Base-by-base conservation (phyloP, 345 rosid species). In the Sonneratia caseolaris region DNA sequence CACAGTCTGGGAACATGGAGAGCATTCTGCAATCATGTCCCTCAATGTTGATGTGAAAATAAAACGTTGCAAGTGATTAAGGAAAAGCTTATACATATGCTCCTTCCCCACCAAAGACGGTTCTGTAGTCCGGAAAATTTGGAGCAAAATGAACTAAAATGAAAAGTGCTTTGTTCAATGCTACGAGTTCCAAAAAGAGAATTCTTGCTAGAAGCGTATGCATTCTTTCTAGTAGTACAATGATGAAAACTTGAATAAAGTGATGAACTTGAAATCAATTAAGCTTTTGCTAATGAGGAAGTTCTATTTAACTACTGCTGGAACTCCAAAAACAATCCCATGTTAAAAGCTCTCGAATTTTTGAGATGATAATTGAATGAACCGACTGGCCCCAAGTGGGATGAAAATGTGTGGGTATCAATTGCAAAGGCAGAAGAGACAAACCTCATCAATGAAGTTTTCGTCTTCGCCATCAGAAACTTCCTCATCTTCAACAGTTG, bases 391-490 rank as follows among this genome's bases (percentile, higher is more conserved):
- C n/a, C 18, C 37, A 24, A 27, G 19, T 35, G 2, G 27, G 43
- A 48, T 19, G 0, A 48, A 13, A 8, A 64, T 40, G 18, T 32
- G 16, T 15, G 2, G 38, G 19, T 45, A 19, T 48, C 27, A 65
- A 72, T 27, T 57, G 68, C 19, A 48, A 35, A 3, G 62, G 55
- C 40, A 24, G 7, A 35, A 47, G 69, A 49, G 3, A 62, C 48
- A n/a, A 75, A 88, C 98, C 95, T 93, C 89, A 68, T 85, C 85
- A 56, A 83, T 68, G 70, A 80, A 80, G 66, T 80, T 82, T 72
- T 74, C 83, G 16, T 82, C 87, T 56, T 75, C 87, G 73, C 70
- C 78, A 47, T 72, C 71, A 0, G 77, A 77, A 21, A 24, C 77
- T 3, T 75, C 77, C 19, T 64, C 89, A 19, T 79, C 84, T 70